These are phyloP conservation scores for Fusarium veterinarium DNA, from an alignment of 2,329 filamentous ascomycete species.

Conservation along the genomic window DNA sequence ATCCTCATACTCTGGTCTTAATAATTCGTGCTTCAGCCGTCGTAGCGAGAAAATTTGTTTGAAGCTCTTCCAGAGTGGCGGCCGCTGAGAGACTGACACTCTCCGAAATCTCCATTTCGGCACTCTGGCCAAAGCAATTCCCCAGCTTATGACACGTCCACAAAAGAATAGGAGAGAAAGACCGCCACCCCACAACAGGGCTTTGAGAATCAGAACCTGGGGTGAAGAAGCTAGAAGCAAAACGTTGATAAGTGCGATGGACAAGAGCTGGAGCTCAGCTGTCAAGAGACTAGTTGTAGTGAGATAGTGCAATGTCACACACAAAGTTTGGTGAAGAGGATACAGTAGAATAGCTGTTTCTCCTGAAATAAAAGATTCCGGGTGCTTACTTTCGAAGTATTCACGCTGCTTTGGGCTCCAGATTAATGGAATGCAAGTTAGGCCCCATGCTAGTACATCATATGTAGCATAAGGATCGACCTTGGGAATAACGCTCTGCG, in stretches of 20 bases:
- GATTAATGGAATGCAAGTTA: conserved; percentile 76
- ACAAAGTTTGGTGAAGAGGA: conserved; percentile 83
- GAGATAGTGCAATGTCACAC: conserved; percentile 79
- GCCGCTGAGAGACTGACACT: conserved; percentile 53
- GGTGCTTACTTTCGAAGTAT: conserved; percentile 51
- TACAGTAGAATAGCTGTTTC: conserved; percentile 77
- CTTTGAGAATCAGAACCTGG: conserved; percentile 86
- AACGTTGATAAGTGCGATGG: conserved; percentile 83
- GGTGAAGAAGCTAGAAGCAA: conserved; percentile 82
- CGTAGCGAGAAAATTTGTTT: conserved; percentile 59
- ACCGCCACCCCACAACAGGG: conserved; percentile 86
- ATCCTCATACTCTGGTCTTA: conserved; percentile 49
- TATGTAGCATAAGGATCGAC: conserved; percentile 66
- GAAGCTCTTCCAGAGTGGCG: conserved; percentile 53
- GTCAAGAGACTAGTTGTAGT: conserved; percentile 89
- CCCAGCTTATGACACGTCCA: conserved; percentile 81
- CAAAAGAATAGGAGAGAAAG: conserved; percentile 79
- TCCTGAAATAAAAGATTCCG: conserved; percentile 54
- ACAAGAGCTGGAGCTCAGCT: conserved; percentile 88
- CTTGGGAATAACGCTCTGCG: conserved; percentile 77
- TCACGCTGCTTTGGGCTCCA: conserved; percentile 42
- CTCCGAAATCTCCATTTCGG: conserved; percentile 90
- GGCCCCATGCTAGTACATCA: conserved; percentile 80
- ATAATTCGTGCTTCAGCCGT: conserved; percentile 56
- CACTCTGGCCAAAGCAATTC: conserved; percentile 85